A percentile compares a stretch with the other conserved stretches of the same genome.
Conservation (phyloP, 2,329 filamentous ascomycete genomes). For the Fusarium beomiforme region DNA sequence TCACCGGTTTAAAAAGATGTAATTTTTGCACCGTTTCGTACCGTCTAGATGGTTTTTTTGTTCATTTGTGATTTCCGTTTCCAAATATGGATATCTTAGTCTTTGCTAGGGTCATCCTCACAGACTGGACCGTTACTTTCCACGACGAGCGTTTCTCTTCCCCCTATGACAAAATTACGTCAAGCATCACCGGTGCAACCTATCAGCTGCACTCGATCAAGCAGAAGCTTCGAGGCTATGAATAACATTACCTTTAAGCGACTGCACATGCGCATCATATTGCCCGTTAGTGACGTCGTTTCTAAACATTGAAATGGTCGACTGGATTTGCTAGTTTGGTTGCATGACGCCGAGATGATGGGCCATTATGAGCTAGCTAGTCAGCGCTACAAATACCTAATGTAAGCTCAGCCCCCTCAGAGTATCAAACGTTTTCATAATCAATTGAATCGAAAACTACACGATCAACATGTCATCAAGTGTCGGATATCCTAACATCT, state of each 20-base stretch:
- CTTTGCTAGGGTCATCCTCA: too few relatives aligned
- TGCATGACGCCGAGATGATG: conserved; percentile 30
- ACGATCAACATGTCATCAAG: conserved; percentile 18
- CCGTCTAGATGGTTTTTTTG: background rate
- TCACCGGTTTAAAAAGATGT: too few relatives aligned
- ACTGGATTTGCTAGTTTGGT: background rate
- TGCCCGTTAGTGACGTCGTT: conserved; percentile 4
- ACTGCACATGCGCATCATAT: background rate
- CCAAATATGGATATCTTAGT: too few relatives aligned
- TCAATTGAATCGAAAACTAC: background rate
- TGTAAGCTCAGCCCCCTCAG: background rate
- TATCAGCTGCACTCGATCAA: background rate
- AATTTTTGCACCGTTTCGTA: too few relatives aligned
- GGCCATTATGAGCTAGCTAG: background rate
- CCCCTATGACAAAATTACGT: too few relatives aligned
- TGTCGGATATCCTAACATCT: conserved; percentile 13
- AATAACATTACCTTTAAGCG: background rate
- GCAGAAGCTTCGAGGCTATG: accelerated
- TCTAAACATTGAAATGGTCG: background rate
- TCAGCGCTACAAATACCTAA: background rate
- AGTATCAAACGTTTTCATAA: background rate
- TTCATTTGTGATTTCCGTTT: background rate
- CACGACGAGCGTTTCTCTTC: too few relatives aligned
- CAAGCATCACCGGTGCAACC: background rate
- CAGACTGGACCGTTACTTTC: too few relatives aligned